Evolutionary conservation across 2,329 filamentous ascomycete species (phyloP).

Genomic region (Truncatella angustata): DNA sequence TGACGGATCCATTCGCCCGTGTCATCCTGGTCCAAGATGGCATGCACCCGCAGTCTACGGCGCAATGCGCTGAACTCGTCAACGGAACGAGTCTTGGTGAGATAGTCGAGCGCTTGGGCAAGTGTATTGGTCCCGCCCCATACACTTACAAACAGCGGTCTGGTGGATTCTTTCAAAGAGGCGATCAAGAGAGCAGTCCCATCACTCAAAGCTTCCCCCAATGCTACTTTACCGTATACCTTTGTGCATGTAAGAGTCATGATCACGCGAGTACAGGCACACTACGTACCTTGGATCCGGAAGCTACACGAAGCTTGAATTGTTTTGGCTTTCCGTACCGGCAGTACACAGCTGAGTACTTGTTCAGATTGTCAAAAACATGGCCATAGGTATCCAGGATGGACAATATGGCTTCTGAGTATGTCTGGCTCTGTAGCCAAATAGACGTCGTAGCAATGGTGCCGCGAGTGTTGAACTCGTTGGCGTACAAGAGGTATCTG

Average conservation of each 20-base stretch:
- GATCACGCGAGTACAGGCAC: not conserved
- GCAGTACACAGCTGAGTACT: not conserved
- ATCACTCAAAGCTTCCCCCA: constrained; percentile 29
- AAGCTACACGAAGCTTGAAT: not conserved
- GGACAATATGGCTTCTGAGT: not conserved
- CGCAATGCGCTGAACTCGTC: constrained; percentile 21
- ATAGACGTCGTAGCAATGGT: not conserved
- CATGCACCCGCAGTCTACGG: constrained; percentile 35
- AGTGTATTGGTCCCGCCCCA: constrained; percentile 51
- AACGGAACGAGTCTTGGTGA: constrained; percentile 28
- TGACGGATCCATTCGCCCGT: constrained; percentile 46
- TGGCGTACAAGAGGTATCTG: not conserved
- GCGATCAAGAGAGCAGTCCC: constrained; percentile 32
- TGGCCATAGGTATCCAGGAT: not conserved
- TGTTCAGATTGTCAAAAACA: not conserved
- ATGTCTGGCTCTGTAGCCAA: not conserved
- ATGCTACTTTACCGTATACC: constrained; percentile 22
- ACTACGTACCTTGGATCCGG: not conserved
- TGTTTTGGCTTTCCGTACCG: not conserved
- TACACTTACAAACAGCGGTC: constrained; percentile 45
- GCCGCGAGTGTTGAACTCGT: not conserved
- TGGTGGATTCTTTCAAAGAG: constrained; percentile 25
- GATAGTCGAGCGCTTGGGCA: constrained; percentile 41
- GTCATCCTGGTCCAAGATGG: constrained; percentile 52
- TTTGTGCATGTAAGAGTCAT: constrained; percentile 19